Conservation (phyloP, 2,329 filamentous ascomycete genomes). For the Aspergillus pseudoglaucus region DNA sequence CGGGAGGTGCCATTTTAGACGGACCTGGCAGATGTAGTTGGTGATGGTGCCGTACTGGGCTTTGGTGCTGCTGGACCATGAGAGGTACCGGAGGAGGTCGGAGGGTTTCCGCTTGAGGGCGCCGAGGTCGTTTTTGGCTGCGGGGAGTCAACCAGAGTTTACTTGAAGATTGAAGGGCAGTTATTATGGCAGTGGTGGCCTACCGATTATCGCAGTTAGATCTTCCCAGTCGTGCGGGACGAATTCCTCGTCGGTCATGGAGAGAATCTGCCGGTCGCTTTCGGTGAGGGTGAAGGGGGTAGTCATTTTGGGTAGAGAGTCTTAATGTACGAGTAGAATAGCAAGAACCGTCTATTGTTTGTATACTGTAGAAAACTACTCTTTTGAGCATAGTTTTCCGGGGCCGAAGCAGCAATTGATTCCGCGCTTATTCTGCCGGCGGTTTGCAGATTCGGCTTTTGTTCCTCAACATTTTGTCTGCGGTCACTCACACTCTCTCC, state of each 20-base stretch:
- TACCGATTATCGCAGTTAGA: conserved; percentile 48
- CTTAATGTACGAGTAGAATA: neutral
- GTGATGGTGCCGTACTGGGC: conserved; percentile 50
- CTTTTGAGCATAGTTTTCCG: neutral
- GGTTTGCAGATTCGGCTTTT: conserved; percentile 15
- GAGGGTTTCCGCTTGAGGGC: conserved; percentile 54
- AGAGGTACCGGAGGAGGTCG: conserved; percentile 53
- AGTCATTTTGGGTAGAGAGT: neutral
- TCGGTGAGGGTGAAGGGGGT: conserved; percentile 44
- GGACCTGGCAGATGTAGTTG: conserved; percentile 50
- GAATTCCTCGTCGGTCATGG: conserved; percentile 49
- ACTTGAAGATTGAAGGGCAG: conserved; percentile 4
- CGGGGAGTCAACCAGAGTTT: neutral
- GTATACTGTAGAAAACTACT: neutral
- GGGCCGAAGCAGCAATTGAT: neutral
- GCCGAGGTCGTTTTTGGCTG: conserved; percentile 48
- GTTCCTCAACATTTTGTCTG: conserved; percentile 1
- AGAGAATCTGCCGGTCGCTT: conserved; percentile 43
- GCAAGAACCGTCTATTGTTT: neutral
- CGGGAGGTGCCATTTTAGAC: conserved; percentile 47
- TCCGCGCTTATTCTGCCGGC: neutral
- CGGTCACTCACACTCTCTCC: conserved; percentile 1
- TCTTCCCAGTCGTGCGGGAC: conserved; percentile 48
- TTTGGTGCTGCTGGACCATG: conserved; percentile 52
- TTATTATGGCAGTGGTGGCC: conserved; percentile 10